phyloP scores from a whole-genome alignment of 768 basidiomycete genomes.

The Phanerochaete sordida region DNA sequence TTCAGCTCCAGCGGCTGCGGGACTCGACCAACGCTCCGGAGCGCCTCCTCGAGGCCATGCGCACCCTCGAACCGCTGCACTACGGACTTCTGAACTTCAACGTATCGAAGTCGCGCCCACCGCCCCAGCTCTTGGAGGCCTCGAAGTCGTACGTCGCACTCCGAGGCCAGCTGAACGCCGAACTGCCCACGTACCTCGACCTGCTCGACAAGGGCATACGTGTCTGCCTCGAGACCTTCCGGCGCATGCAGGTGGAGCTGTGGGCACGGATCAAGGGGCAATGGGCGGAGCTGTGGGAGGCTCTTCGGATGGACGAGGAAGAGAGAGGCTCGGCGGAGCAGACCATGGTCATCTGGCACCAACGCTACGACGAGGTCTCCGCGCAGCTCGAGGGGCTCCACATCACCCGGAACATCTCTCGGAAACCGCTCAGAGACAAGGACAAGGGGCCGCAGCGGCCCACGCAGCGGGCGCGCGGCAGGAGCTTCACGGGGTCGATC shows the following conservation, averaged over 20 bases:
- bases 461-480: not conserved
- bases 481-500: constrained; percentile 5
- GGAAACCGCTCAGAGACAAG: constrained; percentile 1
- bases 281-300: constrained; percentile 86
- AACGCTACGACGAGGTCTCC: constrained; percentile 67
- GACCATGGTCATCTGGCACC: constrained; percentile 69
- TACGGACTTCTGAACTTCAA: constrained; percentile 65
- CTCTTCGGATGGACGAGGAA: constrained; percentile 33
- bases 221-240: constrained; percentile 47
- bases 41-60: constrained; percentile 68
- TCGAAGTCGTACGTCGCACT: constrained; percentile 77
- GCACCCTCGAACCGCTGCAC: constrained; percentile 69
- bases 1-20: constrained; percentile 54
- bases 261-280: constrained; percentile 56
- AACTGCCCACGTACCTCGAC: constrained; percentile 62
- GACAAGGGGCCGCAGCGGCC: constrained; percentile 22
- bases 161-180: constrained; percentile 64
- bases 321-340: constrained; percentile 60
- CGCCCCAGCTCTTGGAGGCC: constrained; percentile 63
- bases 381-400: constrained; percentile 37
- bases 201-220: constrained; percentile 61
- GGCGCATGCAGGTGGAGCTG: constrained; percentile 54
- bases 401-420: constrained; percentile 30
- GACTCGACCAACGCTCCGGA: constrained; percentile 58
- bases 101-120: constrained; percentile 61